Evolutionary conservation across 495 filamentous ascomycete genomes (phyloP).

Genomic region (Physcia stellaris): DNA sequence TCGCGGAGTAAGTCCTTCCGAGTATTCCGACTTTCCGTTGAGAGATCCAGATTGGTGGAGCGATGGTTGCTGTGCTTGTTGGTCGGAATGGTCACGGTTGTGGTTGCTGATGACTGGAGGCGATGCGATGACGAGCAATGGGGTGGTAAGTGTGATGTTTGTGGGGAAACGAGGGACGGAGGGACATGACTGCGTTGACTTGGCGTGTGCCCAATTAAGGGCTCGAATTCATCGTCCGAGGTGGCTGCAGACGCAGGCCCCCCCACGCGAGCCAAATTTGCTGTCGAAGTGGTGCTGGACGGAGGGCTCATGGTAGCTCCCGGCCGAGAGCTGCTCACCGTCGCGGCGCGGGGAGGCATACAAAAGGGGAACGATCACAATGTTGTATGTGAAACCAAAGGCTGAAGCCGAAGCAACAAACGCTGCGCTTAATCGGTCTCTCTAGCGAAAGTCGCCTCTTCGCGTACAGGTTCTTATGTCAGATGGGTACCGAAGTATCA

Average conservation of each 20-base stretch:
- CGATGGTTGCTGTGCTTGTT: background rate
- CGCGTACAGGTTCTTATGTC: too few relatives aligned
- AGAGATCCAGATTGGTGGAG: constrained; percentile 38
- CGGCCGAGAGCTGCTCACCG: too few relatives aligned
- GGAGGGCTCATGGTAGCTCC: too few relatives aligned
- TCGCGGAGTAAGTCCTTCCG: constrained; percentile 59
- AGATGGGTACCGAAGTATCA: too few relatives aligned
- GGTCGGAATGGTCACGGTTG: background rate
- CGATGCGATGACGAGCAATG: constrained; percentile 1
- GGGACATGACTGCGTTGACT: constrained; percentile 6
- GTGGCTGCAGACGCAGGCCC: constrained; percentile 10
- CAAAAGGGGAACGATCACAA: too few relatives aligned
- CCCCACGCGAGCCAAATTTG: too few relatives aligned
- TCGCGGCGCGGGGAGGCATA: too few relatives aligned
- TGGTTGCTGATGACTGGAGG: background rate
- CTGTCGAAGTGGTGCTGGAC: too few relatives aligned
- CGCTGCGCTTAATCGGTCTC: too few relatives aligned
- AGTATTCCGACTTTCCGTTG: constrained; percentile 33
- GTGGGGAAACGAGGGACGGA: constrained; percentile 3
- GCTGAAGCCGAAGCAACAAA: too few relatives aligned
- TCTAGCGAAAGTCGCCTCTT: too few relatives aligned
- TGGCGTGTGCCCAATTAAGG: constrained; percentile 5
- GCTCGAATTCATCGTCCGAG: constrained; percentile 9
- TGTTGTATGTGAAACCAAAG: too few relatives aligned
- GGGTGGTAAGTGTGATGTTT: constrained; percentile 7